A percentile compares a stretch with the other conserved stretches of the same genome.
phyloP scores from a whole-genome alignment of 768 basidiomycete species.

The Crucibulum laeve region DNA sequence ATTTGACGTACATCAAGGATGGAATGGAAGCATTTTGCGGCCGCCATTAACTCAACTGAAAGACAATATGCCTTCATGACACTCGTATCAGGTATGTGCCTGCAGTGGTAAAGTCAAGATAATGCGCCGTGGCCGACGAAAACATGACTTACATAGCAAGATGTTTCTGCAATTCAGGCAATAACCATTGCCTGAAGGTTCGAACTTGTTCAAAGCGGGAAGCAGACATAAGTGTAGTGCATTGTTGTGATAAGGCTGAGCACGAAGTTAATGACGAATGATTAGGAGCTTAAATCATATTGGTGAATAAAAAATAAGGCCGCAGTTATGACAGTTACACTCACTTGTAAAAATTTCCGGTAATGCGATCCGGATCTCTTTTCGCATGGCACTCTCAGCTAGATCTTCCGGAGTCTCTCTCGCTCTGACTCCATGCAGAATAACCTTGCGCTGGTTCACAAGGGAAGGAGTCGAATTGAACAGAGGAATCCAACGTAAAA shows the following conservation, averaged over 20 bases:
- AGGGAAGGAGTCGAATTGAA: slow-evolving; percentile 55
- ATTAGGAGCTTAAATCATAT: too few relatives aligned
- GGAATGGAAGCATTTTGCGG: slow-evolving; percentile 59
- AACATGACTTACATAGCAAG: slow-evolving; percentile 38
- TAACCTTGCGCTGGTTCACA: slow-evolving; percentile 63
- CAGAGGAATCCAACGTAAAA: slow-evolving; percentile 71
- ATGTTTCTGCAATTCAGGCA: slow-evolving; percentile 61
- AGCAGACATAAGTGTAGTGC: slow-evolving; percentile 44
- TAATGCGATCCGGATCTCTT: slow-evolving; percentile 59
- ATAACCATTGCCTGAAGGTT: slow-evolving; percentile 66
- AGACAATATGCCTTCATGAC: slow-evolving; percentile 55
- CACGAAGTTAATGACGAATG: too few relatives aligned
- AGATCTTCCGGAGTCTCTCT: slow-evolving; percentile 69
- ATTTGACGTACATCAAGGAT: slow-evolving; percentile 63
- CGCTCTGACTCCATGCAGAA: slow-evolving; percentile 63
- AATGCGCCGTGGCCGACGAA: not conserved
- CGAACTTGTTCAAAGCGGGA: slow-evolving; percentile 74
- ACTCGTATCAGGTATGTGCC: slow-evolving; percentile 20
- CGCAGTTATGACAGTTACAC: not conserved
- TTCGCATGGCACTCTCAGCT: slow-evolving; percentile 67
- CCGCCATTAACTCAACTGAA: slow-evolving; percentile 55
- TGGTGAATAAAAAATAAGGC: too few relatives aligned
- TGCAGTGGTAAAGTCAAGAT: slow-evolving; percentile 1
- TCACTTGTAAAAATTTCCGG: slow-evolving; percentile 68
- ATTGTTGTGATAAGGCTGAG: slow-evolving; percentile 35